Evolutionary conservation across 148 eudicot genomes (phyloP), one percentile per base, ranked within the genome.

Genomic region (Cornus kousa): DNA sequence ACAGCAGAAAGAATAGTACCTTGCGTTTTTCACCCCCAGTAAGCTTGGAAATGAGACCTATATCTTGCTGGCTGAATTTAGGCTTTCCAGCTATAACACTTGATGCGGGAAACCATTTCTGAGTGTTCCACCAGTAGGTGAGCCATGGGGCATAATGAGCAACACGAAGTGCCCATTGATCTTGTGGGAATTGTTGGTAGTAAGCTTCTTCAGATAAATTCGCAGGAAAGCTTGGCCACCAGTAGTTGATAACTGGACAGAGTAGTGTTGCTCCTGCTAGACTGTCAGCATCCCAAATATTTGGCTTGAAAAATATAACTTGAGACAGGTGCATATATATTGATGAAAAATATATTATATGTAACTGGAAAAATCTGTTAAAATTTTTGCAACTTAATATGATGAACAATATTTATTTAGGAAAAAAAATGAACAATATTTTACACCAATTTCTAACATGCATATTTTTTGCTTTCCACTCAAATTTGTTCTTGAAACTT

Each of bases 91-190:
- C 76, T 9, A 78, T 23, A 43, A 82, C 86, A 77, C 83, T 80
- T 2, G 73, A 76, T 14, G 68, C 11, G 35, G 86, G 91, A 64
- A 88, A 88, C 37, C 78, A 64, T 23, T 84, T 88, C 48, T 88
- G 91, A n/a, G 91, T 84, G 86, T 86, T 84, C 91, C 91, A 88
- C 91, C 89, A 88, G 71, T 84, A 86, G 66, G 86, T 82, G 62
- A 88, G 86, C 85, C 87, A 84, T 9, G 91, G 91, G n/a, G 67
- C 1, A 62, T 88, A 77, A 76, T 84, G 89, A 80, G 86, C 85
- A 75, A 88, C 86, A 46, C 89, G 78, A n/a, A 80, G 78, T 20
- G 87, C 68, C 89, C 89, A 84, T 46, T 84, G 87, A 75, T 86
- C 89, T 55, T 82, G 81, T 31, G 78, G 71, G 33, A 67, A 72